Evolutionary conservation across 208 protist species (phyloP).

Genomic region (Trypanosomatidae sp.): DNA sequence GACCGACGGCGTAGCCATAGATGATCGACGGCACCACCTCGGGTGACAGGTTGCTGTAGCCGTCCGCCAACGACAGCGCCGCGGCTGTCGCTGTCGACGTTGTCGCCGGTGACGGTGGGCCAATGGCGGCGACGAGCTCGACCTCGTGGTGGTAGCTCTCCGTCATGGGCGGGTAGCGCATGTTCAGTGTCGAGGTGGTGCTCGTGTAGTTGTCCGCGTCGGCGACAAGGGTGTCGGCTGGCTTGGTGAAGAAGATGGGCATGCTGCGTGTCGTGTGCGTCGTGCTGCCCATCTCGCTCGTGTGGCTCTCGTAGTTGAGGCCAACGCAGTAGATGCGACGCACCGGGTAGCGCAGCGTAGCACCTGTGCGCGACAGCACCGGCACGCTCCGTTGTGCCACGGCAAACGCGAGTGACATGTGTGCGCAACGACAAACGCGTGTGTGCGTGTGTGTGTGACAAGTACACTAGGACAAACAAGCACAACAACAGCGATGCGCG

Average conservation of each 20-base stretch:
- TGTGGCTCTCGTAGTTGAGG: conserved; percentile 64
- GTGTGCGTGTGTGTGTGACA: too few species aligned
- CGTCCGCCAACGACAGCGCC: conserved; percentile 2
- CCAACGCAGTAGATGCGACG: conserved; percentile 64
- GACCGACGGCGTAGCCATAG: conserved; percentile 60
- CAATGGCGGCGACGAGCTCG: conserved; percentile 69
- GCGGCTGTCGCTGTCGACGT: neutral
- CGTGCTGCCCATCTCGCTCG: conserved; percentile 48
- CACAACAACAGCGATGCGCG: too few species aligned
- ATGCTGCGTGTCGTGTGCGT: conserved; percentile 23
- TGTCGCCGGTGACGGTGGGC: conserved; percentile 2
- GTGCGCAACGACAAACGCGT: neutral
- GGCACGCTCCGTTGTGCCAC: conserved; percentile 23
- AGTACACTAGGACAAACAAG: neutral
- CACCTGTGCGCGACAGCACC: conserved; percentile 12
- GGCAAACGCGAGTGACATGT: conserved; percentile 10
- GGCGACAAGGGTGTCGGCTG: conserved; percentile 32
- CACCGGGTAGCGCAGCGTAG: conserved; percentile 31
- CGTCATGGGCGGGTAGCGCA: conserved; percentile 41
- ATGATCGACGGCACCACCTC: conserved; percentile 40
- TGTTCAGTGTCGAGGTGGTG: conserved; percentile 11
- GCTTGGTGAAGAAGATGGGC: conserved; percentile 79
- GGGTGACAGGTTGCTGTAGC: conserved; percentile 19
- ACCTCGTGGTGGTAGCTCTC: conserved; percentile 77
- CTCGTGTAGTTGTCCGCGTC: conserved; percentile 9